Base-by-base conservation (phyloP, 2,329 filamentous ascomycete species). In the Ophiostoma tasmaniense region DNA sequence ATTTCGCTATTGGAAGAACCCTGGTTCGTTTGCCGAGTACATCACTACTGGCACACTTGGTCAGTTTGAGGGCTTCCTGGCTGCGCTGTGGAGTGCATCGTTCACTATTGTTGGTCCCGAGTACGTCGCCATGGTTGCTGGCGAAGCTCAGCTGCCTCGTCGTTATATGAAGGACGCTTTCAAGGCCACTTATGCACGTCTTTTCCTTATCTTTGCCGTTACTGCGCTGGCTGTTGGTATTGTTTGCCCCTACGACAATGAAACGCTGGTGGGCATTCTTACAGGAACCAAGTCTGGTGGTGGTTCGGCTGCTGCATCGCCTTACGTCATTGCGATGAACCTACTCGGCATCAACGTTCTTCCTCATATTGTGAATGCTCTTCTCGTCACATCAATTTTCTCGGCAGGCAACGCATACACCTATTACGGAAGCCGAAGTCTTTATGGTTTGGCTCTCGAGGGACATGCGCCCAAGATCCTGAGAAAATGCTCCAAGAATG, bases 261-360 rank as follows among this genome's bases (percentile, higher is more conserved):
- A 72, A 0, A 25, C 72, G 10, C 78, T 85, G 17, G 78, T 82
- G 10, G 77, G 42, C 2, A 45, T 45, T 6, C 42, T 45, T 6
- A 45, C 42, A 17, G 42, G 42, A n/a, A 3, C 77, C 13, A 83
- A 83, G 62, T 76, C 78, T 2, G 69, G 68, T 30, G 78, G 78
- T 69, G 72, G 77, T 1, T 77, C 77, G 66, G 83, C 74, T 3
- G 85, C 87, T 72, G 84, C 83, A 7, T 86, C 85, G 25, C 77
- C 84, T 37, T 91, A 88, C 73, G 90, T 93, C 70, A 90, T 93
- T 71, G 90, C 90, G 28, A 87, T 89, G 64, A 81, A 84, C n/a
- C 83, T 85, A 52, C 89, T 90, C 1, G 86, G 88, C 1, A 89
- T 93, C 70, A 81, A 80, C 3, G 88, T 84, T 3, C 84, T 93